A percentile compares a stretch with the other conserved stretches of the same genome.
Evolutionary conservation across 2,329 filamentous ascomycete species (phyloP).

Genomic region (Chrysosporium queenslandicum): DNA sequence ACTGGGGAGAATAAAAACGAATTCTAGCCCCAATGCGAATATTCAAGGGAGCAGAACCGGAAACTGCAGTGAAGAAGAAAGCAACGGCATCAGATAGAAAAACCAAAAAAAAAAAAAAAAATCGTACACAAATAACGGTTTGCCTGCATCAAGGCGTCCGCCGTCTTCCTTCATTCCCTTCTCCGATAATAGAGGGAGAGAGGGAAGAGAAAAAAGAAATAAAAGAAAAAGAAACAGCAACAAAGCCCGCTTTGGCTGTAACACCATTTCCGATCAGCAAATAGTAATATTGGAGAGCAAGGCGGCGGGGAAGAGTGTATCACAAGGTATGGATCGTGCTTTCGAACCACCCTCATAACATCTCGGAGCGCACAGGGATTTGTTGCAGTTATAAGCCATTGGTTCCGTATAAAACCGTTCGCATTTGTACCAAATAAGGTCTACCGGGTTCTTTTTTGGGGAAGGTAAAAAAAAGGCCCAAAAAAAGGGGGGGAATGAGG

Average conservation of each 20-base stretch:
- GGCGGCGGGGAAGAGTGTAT: not conserved
- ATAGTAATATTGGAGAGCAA: too few relatives aligned
- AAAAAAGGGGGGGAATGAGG: slow-evolving; percentile 14
- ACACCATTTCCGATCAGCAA: slow-evolving; percentile 4
- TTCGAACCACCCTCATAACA: not conserved
- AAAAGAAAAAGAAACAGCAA: slow-evolving; percentile 22
- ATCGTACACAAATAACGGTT: not conserved
- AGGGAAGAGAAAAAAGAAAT: too few relatives aligned
- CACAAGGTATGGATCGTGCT: not conserved
- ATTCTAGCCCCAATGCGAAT: slow-evolving; percentile 2
- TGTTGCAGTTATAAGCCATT: too few relatives aligned
- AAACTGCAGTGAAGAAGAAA: not conserved
- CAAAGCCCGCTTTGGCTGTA: slow-evolving; percentile 38
- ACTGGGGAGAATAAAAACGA: not conserved
- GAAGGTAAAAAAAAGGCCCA: not conserved
- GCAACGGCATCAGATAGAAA: too few relatives aligned
- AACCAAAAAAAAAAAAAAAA: too few relatives aligned
- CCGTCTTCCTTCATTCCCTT: not conserved
- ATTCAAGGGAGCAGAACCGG: not conserved
- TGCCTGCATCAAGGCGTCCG: not conserved
- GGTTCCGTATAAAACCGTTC: not conserved
- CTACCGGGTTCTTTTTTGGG: not conserved
- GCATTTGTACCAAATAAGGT: not conserved
- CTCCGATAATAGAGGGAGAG: not conserved
- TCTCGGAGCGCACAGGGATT: too few relatives aligned